Evolutionary conservation across 2,329 filamentous ascomycete genomes (phyloP), one percentile per base, ranked within the genome.

Genomic region (Anisogramma anomala): DNA sequence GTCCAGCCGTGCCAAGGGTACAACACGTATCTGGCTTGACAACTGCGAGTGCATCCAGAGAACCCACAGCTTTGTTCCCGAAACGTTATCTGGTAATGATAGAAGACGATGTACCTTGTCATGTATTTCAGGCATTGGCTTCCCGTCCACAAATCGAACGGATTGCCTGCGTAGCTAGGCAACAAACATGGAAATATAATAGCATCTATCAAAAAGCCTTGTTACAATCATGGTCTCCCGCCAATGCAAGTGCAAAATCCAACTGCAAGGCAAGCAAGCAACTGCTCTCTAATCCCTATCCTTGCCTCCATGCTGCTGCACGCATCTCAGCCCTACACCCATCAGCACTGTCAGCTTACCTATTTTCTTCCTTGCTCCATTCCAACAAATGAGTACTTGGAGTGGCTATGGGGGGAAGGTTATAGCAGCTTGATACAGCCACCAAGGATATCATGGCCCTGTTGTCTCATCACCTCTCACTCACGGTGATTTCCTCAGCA

Each of bases 21-120:
- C 27, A 31, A 30, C 17, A 33, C 18, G 9, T 15, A 9, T 10
- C 17, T 26, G 30, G 18, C 14, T 28, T 42, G 32, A 45, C 39
- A 39, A 30, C 26, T 45, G 42, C 42, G 39, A 36, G 34, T 37
- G 30, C 17, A 34, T 31, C 32, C 14, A n/a, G n/a, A n/a, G n/a
- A n/a, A n/a, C n/a, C n/a, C 23, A 19, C 41, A 43, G 32, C 43
- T 43, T 22, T 5, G 23, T 35, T 41, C 37, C 44, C 25, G 30
- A 37, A 41, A 44, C 17, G 39, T n/a, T n/a, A n/a, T n/a, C n/a
- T n/a, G n/a, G n/a, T n/a, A n/a, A n/a, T 33, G 36, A 30, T 34
- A 43, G 27, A 27, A 19, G 33, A 34, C 19, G 25, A 20, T 18
- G 43, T 46, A 36, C 43, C 43, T 46, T 46, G 43, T 40, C 43